Conservation (phyloP, 208 protist genomes). For the Vickermania ingenoplastis region DNA sequence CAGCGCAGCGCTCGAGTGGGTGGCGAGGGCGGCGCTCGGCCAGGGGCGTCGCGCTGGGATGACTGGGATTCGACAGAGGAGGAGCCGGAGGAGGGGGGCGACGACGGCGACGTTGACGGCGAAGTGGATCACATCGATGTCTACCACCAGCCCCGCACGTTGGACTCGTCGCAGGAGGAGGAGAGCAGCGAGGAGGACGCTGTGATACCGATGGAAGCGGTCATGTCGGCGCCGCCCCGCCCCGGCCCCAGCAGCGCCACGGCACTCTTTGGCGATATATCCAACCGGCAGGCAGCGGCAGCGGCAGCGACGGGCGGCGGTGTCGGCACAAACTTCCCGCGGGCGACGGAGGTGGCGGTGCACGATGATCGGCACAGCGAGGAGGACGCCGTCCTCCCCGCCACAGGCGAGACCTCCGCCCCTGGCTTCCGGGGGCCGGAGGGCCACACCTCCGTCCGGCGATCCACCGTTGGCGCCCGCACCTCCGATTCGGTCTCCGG, state of each 20-base stretch:
- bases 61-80: not conserved
- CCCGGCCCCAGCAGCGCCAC: not conserved
- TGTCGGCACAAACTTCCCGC: not conserved
- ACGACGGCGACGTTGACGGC: slow-evolving; percentile 7
- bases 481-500: not conserved
- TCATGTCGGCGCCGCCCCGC: not conserved
- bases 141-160: not conserved
- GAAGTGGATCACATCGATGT: slow-evolving; percentile 11
- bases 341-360: not conserved
- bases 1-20: not conserved
- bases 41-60: not conserved
- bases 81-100: not conserved
- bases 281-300: not conserved
- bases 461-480: not conserved
- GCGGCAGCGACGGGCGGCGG: not conserved
- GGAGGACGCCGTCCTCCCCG: not conserved
- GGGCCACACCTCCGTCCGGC: not conserved
- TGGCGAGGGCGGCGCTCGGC: not conserved
- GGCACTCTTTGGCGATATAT: not conserved
- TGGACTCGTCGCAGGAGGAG: not conserved
- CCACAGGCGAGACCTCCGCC: not conserved
- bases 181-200: not conserved
- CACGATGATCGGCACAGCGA: not conserved
- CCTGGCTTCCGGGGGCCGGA: too few species aligned
- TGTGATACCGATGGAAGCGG: not conserved